Conservation (phyloP, 768 basidiomycete genomes). For the Hericium coralloides region DNA sequence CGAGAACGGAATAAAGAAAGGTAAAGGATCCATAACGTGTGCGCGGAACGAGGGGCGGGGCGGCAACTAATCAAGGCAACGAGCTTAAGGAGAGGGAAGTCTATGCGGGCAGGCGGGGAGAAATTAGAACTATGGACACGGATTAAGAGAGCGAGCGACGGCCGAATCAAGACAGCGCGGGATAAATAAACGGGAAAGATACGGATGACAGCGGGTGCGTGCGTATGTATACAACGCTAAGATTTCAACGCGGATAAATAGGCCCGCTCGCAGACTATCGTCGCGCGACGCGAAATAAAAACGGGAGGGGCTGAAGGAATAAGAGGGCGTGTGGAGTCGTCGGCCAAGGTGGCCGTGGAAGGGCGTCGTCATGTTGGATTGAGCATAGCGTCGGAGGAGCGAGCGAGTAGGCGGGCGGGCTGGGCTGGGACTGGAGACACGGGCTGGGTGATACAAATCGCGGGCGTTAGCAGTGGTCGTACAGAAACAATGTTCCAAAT, state of each 20-base stretch:
- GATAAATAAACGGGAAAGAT: not conserved
- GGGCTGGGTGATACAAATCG: slow-evolving; percentile 10
- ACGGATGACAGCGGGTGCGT: too few relatives aligned
- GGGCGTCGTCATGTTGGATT: not conserved
- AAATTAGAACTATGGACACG: not conserved
- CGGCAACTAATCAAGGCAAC: not conserved
- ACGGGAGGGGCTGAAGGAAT: not conserved
- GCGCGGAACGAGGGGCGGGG: not conserved
- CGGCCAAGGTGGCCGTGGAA: not conserved
- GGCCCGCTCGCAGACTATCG: too few relatives aligned
- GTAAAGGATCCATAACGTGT: not conserved
- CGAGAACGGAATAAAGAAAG: not conserved
- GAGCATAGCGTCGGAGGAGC: too few relatives aligned
- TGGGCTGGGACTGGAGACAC: not conserved
- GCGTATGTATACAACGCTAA: too few relatives aligned
- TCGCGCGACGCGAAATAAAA: not conserved
- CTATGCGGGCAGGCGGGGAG: not conserved
- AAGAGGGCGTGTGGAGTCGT: not conserved
- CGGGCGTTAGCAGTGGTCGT: slow-evolving; percentile 3
- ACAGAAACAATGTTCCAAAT: slow-evolving; percentile 10
- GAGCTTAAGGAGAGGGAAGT: not conserved
- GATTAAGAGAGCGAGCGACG: not conserved
- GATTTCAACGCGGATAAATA: too few relatives aligned
- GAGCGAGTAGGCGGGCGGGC: not conserved
- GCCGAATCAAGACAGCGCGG: not conserved